Evolutionary conservation across 2,329 filamentous ascomycete genomes (phyloP).

Genomic region (Epichloe elymi): DNA sequence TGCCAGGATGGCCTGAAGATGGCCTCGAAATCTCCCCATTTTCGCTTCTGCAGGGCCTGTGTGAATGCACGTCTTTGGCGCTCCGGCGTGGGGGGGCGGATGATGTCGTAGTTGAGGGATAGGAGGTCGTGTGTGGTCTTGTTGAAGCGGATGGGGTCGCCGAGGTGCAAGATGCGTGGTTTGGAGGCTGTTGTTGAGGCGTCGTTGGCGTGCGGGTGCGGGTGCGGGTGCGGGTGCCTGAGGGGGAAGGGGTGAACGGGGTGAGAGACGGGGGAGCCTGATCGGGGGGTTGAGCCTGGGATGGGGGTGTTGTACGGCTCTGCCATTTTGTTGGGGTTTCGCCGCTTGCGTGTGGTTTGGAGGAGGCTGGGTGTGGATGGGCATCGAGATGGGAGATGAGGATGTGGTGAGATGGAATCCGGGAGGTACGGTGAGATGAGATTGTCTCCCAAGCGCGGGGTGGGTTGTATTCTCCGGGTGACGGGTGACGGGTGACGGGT

Average conservation of each 20-base stretch:
- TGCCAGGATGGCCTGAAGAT: slow-evolving; percentile 49
- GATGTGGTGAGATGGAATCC: too few relatives aligned
- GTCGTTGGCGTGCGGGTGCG: slow-evolving; percentile 9
- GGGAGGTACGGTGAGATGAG: too few relatives aligned
- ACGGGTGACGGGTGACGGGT: too few relatives aligned
- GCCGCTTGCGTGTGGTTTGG: neutral
- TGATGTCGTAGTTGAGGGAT: slow-evolving; percentile 30
- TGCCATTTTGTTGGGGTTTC: slow-evolving; percentile 20
- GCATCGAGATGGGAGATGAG: neutral
- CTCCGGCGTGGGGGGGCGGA: slow-evolving; percentile 39
- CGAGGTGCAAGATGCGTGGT: slow-evolving; percentile 59
- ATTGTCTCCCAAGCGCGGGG: too few relatives aligned
- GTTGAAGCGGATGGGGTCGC: slow-evolving; percentile 46
- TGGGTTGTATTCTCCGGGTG: too few relatives aligned
- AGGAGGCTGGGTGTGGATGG: neutral
- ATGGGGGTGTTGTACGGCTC: slow-evolving; percentile 35
- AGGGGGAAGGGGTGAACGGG: neutral
- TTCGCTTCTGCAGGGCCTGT: slow-evolving; percentile 32
- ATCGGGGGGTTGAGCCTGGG: slow-evolving; percentile 31
- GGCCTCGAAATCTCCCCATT: slow-evolving; percentile 43
- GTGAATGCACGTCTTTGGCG: slow-evolving; percentile 37
- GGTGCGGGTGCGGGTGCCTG: slow-evolving; percentile 3
- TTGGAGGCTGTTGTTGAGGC: slow-evolving; percentile 15
- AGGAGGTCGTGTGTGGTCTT: slow-evolving; percentile 32
- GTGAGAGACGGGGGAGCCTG: slow-evolving; percentile 26